Evolutionary conservation across 805 yeast species (phyloP).

Genomic region (Sungouiozyma ichnusensis): DNA sequence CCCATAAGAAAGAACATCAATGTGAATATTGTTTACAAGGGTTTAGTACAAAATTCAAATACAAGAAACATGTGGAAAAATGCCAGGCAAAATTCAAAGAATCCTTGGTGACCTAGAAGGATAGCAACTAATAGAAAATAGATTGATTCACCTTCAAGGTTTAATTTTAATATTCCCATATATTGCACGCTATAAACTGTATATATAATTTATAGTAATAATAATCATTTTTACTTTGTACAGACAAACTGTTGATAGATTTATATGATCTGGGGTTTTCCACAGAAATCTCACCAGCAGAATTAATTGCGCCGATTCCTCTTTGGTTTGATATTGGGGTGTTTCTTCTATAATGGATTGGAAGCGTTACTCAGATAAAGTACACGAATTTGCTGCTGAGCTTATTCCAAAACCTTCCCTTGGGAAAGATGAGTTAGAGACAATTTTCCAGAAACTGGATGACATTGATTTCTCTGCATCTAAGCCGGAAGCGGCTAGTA

Average conservation of each 20-base stretch:
- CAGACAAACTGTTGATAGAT: too few relatives aligned
- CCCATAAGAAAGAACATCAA: slow-evolving; percentile 47
- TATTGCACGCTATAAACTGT: too few relatives aligned
- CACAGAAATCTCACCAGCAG: too few relatives aligned
- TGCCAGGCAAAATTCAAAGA: background rate
- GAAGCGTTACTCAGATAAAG: background rate
- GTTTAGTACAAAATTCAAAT: slow-evolving; percentile 30
- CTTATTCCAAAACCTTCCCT: background rate
- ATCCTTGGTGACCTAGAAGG: too few relatives aligned
- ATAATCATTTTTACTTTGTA: too few relatives aligned
- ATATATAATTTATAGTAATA: too few relatives aligned
- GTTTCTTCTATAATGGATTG: background rate
- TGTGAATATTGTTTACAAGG: slow-evolving; percentile 45
- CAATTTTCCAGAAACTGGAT: background rate
- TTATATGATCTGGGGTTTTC: too few relatives aligned
- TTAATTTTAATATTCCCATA: background rate
- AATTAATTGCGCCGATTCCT: too few relatives aligned
- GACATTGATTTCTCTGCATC: background rate
- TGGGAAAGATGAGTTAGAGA: background rate
- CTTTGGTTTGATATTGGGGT: background rate
- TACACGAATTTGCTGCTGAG: background rate
- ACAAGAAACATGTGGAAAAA: slow-evolving; percentile 30
- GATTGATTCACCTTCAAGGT: background rate
- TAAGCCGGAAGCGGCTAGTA: background rate
- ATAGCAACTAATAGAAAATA: too few relatives aligned